Evolutionary conservation across 345 rosid species (phyloP).

Genomic region (Erysimum cheiranthoides): DNA sequence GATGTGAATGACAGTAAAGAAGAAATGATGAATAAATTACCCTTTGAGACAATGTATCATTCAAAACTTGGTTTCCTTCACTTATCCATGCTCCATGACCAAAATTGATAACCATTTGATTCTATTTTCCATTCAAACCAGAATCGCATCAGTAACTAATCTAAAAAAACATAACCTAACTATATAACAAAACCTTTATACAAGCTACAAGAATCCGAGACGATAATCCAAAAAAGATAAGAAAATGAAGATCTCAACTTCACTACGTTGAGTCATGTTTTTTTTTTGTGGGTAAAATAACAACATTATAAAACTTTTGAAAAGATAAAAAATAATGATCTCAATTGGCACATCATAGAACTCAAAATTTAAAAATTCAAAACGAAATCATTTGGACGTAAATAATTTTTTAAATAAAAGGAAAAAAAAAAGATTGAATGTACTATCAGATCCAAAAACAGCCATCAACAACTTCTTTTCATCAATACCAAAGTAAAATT

Average conservation of each 20-base stretch:
- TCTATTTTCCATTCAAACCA: no score
- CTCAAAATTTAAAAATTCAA: slow-evolving; percentile 5
- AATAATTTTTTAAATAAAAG: background rate
- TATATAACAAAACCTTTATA: background rate
- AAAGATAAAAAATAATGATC: background rate
- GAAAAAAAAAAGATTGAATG: background rate
- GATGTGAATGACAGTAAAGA: no score
- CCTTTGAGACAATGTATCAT: no score
- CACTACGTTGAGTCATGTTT: no score
- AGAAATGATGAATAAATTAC: no score
- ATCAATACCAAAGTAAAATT: slow-evolving; percentile 14
- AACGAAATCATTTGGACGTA: slow-evolving; percentile 23
- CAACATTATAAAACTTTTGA: background rate
- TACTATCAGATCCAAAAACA: slow-evolving; percentile 12
- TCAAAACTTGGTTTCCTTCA: no score
- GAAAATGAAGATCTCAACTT: background rate
- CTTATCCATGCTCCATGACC: no score
- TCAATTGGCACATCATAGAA: slow-evolving; percentile 2
- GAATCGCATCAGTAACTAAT: no score
- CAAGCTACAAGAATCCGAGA: background rate
- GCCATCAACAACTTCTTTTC: slow-evolving; percentile 3
- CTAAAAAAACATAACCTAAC: no score
- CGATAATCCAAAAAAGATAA: background rate
- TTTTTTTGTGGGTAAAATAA: background rate
- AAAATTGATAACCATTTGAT: no score